Conservation (phyloP, 202 grass and related monocot genomes). For the Cymbopogon flexuosus region DNA sequence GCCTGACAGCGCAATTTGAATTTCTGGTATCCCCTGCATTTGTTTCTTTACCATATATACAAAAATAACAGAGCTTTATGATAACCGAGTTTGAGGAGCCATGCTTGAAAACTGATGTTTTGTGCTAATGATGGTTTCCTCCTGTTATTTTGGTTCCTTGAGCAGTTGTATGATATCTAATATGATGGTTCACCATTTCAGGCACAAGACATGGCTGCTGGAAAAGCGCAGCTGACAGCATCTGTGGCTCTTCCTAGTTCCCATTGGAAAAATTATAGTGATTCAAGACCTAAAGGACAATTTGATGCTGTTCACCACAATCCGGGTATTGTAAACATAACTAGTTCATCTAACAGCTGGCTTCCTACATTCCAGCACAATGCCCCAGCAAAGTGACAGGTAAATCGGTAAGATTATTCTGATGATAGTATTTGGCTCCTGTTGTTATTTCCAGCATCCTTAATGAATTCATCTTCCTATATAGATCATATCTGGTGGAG, state of each 20-base stretch:
- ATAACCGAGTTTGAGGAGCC: not conserved
- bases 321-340: constrained; percentile 55
- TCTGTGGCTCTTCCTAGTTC: constrained; percentile 44
- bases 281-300: constrained; percentile 46
- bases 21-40: not conserved
- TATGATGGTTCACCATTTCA: constrained; percentile 32
- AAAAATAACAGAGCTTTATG: not conserved
- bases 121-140: not conserved
- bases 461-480: constrained; percentile 9
- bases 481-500: constrained; percentile 35
- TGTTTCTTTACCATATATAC: not conserved
- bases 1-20: no score
- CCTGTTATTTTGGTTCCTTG: not conserved
- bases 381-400: constrained; percentile 48
- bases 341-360: constrained; percentile 49
- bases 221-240: constrained; percentile 31
- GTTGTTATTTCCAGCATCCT: not conserved
- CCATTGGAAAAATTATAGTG: constrained; percentile 41
- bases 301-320: constrained; percentile 40
- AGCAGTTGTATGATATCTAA: not conserved
- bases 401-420: constrained; percentile 24
- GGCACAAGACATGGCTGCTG: constrained; percentile 29
- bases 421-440: not conserved
- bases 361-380: constrained; percentile 50
- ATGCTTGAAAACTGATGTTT: not conserved